Base-by-base conservation (phyloP, 176 grass and related monocot species). In the Phragmites australis region DNA sequence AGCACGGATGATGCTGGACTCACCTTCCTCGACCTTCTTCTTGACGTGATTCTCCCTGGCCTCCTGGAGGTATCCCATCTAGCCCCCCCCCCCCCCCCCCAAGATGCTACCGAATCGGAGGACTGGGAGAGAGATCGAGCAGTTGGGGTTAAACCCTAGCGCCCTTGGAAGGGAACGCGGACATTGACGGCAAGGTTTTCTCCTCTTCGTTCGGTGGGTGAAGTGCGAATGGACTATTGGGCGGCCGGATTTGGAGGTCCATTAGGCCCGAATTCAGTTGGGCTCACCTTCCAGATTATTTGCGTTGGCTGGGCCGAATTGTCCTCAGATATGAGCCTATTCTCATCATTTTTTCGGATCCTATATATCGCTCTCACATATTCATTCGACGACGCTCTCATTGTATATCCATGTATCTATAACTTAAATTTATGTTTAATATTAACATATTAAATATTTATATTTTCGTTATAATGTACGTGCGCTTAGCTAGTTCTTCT, bases 1-100 rank as follows among this genome's bases (percentile, higher is more conserved):
- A 16, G 44, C 45, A 64, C 13, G 57, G 63, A 60, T 23, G 76
- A 0, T 0, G 29, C 34, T 32, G 13, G 47, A 12, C 57, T 85
- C 59, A 99, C 96, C 96, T 95, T 95, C 93, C 92, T 95, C 96
- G 43, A 93, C 92, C 81, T 95, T 95, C 92, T 95, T 99, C 86
- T 93, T 99, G 67, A 95, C 96, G 88, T 95, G 96, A 81, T 95
- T 99, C 78, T 95, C 83, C 73, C 96, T 89, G 15, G 96, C 96
- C 75, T 99, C 90, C 86, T 95, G 17, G 39, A 99, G 81, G 90
- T 91, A 99, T 8, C 96, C 96, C 96, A 95, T 99, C 17, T 16
- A 15, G 48, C 21, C 18, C 29, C 31, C 51, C 22, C 50, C n/a
- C n/a, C n/a, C n/a, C n/a, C n/a, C n/a, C n/a, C n/a, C n/a, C n/a